phyloP scores from a whole-genome alignment of 2,329 filamentous ascomycete species.

The Dothidotthia symphoricarpi region DNA sequence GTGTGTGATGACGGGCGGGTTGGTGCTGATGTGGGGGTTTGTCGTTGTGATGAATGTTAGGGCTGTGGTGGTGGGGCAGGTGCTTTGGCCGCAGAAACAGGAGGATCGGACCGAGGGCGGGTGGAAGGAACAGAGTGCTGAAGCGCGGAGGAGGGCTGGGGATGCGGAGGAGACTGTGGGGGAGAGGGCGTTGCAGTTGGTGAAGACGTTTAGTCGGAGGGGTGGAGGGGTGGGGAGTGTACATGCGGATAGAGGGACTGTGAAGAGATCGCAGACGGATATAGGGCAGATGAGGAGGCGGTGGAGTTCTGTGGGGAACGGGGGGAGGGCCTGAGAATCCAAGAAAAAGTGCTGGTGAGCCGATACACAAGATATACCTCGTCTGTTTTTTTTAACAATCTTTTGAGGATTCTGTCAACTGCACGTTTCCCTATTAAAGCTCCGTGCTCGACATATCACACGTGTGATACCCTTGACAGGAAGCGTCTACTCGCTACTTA shows the following conservation, averaged over 20 bases:
- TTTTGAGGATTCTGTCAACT: too few relatives aligned
- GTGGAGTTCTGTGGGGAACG: slow-evolving; percentile 14
- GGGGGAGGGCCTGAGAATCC: background rate
- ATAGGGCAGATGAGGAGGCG: slow-evolving; percentile 13
- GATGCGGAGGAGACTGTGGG: slow-evolving; percentile 21
- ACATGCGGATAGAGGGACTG: slow-evolving; percentile 4
- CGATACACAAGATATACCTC: too few relatives aligned
- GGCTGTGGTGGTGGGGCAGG: slow-evolving; percentile 63
- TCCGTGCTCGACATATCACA: too few relatives aligned
- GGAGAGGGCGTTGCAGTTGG: slow-evolving; percentile 21
- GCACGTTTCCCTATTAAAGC: too few relatives aligned
- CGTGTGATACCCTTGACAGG: too few relatives aligned
- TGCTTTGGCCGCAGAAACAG: slow-evolving; percentile 75
- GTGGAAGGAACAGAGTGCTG: slow-evolving; percentile 44
- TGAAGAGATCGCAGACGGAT: slow-evolving; percentile 12
- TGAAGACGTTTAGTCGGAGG: slow-evolving; percentile 22
- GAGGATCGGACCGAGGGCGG: slow-evolving; percentile 63
- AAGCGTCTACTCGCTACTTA: too few relatives aligned
- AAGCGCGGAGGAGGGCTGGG: slow-evolving; percentile 26
- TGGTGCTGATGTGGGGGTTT: slow-evolving; percentile 66
- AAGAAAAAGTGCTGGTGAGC: too few relatives aligned
- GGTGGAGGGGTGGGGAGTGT: slow-evolving; percentile 7
- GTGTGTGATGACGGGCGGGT: slow-evolving; percentile 62
- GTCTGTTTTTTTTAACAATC: too few relatives aligned
- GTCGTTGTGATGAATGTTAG: slow-evolving; percentile 70